phyloP scores from a whole-genome alignment of 192 early-diverging fungal genomes.

The Coemansia sp. region DNA sequence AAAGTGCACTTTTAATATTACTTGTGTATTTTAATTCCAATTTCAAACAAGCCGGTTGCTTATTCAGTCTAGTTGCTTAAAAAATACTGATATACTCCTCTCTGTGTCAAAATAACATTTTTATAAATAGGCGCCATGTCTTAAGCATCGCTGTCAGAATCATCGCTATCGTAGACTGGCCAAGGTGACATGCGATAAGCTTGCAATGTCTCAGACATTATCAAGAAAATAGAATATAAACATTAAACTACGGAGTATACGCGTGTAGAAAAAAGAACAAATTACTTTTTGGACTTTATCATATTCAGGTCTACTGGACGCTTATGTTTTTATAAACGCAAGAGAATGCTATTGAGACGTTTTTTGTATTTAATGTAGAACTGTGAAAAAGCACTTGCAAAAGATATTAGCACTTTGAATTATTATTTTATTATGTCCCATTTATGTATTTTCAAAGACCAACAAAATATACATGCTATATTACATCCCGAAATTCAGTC shows the following conservation, averaged over 20 bases:
- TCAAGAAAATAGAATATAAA: neutral
- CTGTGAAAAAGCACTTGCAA: neutral
- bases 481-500: neutral
- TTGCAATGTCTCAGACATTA: neutral
- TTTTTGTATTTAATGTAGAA: too few species aligned
- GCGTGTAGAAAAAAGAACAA: neutral
- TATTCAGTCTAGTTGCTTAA: too few species aligned
- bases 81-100: too few species aligned
- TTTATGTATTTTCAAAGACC: neutral
- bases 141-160: slow-evolving; percentile 4
- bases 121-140: neutral
- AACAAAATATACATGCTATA: neutral
- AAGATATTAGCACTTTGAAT: neutral
- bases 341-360: too few species aligned
- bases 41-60: too few species aligned
- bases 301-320: too few species aligned
- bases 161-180: slow-evolving; percentile 13
- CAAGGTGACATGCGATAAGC: slow-evolving; percentile 17
- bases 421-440: neutral
- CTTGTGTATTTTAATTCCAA: too few species aligned
- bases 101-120: neutral
- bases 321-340: too few species aligned
- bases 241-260: neutral
- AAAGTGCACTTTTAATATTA: too few species aligned
- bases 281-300: neutral